A percentile compares a stretch with the other conserved stretches of the same genome.
Evolutionary conservation across 176 grass and related monocot species (phyloP).

Genomic region (Paspalum vaginatum): DNA sequence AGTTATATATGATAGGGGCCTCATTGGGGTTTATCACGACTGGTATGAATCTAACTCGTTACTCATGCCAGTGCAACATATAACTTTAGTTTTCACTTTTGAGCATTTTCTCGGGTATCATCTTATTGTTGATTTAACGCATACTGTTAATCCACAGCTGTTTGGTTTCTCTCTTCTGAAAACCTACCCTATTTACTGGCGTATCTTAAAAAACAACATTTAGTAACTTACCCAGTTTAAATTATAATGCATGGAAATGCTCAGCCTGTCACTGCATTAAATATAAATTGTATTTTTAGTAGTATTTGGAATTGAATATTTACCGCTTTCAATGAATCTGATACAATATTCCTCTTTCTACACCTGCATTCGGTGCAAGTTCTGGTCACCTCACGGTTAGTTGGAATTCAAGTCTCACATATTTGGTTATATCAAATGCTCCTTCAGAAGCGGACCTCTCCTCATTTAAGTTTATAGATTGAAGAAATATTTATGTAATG

Average conservation of each 20-base stretch:
- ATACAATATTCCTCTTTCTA: conserved; percentile 18
- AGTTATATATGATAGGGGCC: conserved; percentile 82
- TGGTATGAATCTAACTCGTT: conserved; percentile 48
- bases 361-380: not conserved
- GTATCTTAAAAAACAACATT: not conserved
- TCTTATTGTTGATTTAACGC: conserved; percentile 11
- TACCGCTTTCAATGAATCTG: not conserved
- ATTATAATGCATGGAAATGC: not conserved
- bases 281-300: not conserved
- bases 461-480: not conserved
- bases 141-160: not conserved
- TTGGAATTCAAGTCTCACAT: not conserved
- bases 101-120: not conserved
- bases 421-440: not conserved
- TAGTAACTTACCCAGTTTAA: not conserved
- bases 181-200: not conserved
- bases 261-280: conserved; percentile 1
- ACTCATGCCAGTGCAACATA: not conserved
- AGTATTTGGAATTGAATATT: conserved; percentile 27
- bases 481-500: conserved; percentile 11
- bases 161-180: not conserved
- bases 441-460: not conserved
- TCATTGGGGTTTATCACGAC: conserved; percentile 95
- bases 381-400: not conserved
- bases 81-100: conserved; percentile 15